Conservation (phyloP, 306 rosid genomes). For the Citrullus colocynthis region DNA sequence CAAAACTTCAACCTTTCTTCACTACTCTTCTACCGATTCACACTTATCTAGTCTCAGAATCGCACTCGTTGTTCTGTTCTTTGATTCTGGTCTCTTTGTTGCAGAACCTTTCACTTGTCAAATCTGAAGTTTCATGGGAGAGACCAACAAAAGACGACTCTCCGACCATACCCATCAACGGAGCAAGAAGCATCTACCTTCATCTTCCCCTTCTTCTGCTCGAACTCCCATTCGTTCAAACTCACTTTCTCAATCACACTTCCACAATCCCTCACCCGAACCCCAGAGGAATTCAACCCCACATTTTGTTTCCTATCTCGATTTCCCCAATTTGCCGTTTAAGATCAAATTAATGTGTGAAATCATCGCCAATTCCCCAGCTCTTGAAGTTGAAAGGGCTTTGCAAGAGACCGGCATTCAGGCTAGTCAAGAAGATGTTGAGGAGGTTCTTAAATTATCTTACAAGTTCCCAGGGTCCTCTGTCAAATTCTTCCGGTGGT, state of each 20-base stretch:
- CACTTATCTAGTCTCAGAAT: too few species aligned
- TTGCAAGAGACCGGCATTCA: conserved; percentile 20
- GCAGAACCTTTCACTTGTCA: background rate
- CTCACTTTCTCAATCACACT: background rate
- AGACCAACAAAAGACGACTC: background rate
- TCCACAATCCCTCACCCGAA: background rate
- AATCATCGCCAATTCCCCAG: conserved; percentile 32
- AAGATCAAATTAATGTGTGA: conserved; percentile 32
- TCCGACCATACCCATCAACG: background rate
- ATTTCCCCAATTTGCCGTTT: conserved; percentile 17
- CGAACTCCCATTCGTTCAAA: background rate
- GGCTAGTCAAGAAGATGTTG: conserved; percentile 33
- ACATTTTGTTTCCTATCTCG: conserved; percentile 27
- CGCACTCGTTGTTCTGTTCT: background rate
- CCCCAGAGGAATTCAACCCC: background rate
- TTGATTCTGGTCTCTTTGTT: background rate
- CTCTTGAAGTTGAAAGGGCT: conserved; percentile 22
- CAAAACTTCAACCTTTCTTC: too few species aligned
- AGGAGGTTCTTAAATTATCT: conserved; percentile 45
- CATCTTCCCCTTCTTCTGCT: conserved; percentile 1
- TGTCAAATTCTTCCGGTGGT: conserved; percentile 63
- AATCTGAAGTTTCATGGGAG: background rate
- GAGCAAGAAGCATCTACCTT: background rate
- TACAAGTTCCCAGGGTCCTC: conserved; percentile 45
- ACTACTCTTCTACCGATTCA: too few species aligned